Conservation (phyloP, 768 basidiomycete species). For the Cystobasidium ongulense region DNA sequence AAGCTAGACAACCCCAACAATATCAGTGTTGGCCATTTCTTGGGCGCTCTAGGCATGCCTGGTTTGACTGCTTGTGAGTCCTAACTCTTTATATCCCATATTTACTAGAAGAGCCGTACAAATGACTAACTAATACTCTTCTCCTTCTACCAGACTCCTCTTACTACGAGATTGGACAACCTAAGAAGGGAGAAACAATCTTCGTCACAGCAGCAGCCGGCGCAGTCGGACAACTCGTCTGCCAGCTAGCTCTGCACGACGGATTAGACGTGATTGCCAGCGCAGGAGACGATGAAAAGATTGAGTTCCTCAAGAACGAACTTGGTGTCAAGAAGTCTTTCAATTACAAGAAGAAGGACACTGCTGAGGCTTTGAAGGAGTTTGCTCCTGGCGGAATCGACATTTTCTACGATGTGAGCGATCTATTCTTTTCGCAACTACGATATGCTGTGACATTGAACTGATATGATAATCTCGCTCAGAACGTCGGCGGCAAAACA, state of each 20-base stretch:
- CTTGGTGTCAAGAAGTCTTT: slow-evolving; percentile 64
- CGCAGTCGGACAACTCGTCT: slow-evolving; percentile 58
- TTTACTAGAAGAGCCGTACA: slow-evolving; percentile 35
- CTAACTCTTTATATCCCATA: slow-evolving; percentile 1
- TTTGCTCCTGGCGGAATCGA: slow-evolving; percentile 46
- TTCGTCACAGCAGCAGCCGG: slow-evolving; percentile 53
- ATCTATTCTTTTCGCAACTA: not conserved
- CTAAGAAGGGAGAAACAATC: slow-evolving; percentile 53
- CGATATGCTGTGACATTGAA: not conserved
- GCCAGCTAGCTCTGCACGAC: slow-evolving; percentile 49
- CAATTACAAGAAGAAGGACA: slow-evolving; percentile 58
- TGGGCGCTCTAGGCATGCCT: slow-evolving; percentile 45
- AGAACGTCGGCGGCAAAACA: slow-evolving; percentile 27
- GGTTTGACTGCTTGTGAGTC: slow-evolving; percentile 38
- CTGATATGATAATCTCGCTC: not conserved
- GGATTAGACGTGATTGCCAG: slow-evolving; percentile 61
- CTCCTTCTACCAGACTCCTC: slow-evolving; percentile 43
- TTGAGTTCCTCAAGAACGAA: slow-evolving; percentile 52
- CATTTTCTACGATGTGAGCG: slow-evolving; percentile 26
- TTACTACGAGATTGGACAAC: slow-evolving; percentile 47
- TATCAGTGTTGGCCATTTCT: slow-evolving; percentile 20
- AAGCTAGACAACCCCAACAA: slow-evolving; percentile 30
- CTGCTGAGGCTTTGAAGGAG: slow-evolving; percentile 52
- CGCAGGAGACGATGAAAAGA: slow-evolving; percentile 67
- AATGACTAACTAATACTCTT: slow-evolving; percentile 43